These are phyloP conservation scores for Lunularia cruciata DNA, from an alignment of 225 moss, liverwort and hornwort species.

Conservation along the genomic window DNA sequence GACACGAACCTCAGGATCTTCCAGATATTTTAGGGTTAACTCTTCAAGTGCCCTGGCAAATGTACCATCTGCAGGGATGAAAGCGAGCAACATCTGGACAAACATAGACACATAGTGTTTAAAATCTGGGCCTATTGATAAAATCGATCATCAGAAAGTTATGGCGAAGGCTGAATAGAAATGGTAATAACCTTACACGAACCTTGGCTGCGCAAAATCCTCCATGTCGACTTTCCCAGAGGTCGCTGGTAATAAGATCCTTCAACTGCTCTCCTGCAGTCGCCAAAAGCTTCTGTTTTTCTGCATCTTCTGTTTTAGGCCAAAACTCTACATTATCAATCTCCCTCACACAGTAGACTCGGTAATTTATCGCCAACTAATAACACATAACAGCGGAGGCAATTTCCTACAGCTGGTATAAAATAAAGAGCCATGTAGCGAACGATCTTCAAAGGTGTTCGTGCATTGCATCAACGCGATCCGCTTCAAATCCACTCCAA, in stretches of 20 bases:
- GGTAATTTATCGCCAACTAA: too few species aligned
- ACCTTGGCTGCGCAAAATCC: slow-evolving; percentile 77
- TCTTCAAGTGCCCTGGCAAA: slow-evolving; percentile 59
- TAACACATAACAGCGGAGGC: too few species aligned
- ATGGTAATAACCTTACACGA: too few species aligned
- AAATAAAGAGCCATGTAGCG: background rate
- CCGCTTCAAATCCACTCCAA: background rate
- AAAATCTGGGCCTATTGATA: too few species aligned
- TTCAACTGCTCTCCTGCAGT: slow-evolving; percentile 49
- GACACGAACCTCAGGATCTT: slow-evolving; percentile 74
- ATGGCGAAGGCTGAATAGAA: background rate
- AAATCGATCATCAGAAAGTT: too few species aligned
- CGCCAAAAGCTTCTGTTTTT: slow-evolving; percentile 45
- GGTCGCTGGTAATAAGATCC: slow-evolving; percentile 49
- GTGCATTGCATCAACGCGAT: background rate
- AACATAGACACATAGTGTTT: too few species aligned
- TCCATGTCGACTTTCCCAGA: slow-evolving; percentile 74
- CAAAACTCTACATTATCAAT: background rate
- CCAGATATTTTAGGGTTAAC: slow-evolving; percentile 55
- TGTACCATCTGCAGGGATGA: slow-evolving; percentile 37
- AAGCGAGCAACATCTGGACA: slow-evolving; percentile 54
- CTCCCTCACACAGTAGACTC: too few species aligned
- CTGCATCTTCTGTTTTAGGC: slow-evolving; percentile 41
- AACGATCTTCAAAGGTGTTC: background rate
- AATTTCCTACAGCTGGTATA: too few species aligned